Conservation (phyloP, 2,329 filamentous ascomycete species). For the Aspergillus latus region DNA sequence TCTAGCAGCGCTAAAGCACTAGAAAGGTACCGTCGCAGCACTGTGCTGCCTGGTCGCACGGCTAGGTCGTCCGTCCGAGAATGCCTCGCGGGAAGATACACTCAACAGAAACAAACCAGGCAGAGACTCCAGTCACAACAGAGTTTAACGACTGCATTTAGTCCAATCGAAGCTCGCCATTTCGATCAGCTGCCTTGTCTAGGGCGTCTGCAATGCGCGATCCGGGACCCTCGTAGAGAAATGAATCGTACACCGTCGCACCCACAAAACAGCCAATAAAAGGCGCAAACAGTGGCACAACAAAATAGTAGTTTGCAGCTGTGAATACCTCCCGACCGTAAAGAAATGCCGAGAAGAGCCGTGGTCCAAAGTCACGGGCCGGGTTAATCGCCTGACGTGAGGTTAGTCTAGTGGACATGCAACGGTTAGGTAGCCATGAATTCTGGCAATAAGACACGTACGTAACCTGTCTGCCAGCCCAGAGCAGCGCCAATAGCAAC, state of each 20-base stretch:
- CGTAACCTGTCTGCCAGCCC: slow-evolving; percentile 37
- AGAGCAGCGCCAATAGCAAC: slow-evolving; percentile 31
- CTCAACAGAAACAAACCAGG: background rate
- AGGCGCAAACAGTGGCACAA: slow-evolving; percentile 31
- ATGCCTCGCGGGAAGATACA: background rate
- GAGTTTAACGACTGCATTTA: background rate
- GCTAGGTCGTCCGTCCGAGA: too few relatives aligned
- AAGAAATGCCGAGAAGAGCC: slow-evolving; percentile 32
- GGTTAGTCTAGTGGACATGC: background rate
- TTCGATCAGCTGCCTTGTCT: slow-evolving; percentile 20
- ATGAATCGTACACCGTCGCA: slow-evolving; percentile 27
- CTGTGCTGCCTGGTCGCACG: background rate
- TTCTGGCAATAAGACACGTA: slow-evolving; percentile 19
- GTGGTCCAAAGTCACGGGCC: slow-evolving; percentile 32
- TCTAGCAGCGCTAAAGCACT: background rate
- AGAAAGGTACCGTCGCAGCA: background rate
- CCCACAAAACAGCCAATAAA: slow-evolving; percentile 30
- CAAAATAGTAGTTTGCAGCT: slow-evolving; percentile 29
- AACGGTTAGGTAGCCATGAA: too few relatives aligned
- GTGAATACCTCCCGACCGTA: slow-evolving; percentile 33
- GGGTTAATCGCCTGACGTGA: slow-evolving; percentile 32
- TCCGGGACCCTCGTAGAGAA: slow-evolving; percentile 32
- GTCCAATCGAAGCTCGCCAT: slow-evolving; percentile 23
- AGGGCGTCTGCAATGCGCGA: slow-evolving; percentile 32
- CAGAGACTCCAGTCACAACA: background rate